Evolutionary conservation across 345 rosid species (phyloP), one percentile per base, ranked within the genome.

Genomic region (Citrus hindsii): DNA sequence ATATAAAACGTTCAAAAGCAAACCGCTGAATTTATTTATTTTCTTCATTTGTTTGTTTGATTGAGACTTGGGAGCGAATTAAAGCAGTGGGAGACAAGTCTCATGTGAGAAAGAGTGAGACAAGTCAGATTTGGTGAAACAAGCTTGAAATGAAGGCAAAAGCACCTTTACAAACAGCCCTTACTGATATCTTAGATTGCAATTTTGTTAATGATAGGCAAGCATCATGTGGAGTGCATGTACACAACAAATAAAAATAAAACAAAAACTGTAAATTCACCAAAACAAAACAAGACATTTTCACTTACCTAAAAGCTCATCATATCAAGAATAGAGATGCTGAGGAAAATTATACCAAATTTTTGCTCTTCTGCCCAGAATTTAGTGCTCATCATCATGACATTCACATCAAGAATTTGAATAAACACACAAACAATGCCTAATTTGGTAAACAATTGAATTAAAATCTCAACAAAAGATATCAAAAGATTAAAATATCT

Each of bases 141-240:
- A 79, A 51, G 76, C 82, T 85, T 85, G 58, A n/a, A 75, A 80
- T 61, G 83, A 77, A 77, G 83, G 83, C 83, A 79, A 79, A 72
- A 73, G 72, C 67, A 73, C 40, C 58, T 77, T 84, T 83, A 46
- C 32, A 38, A 8, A 64, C 40, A 40, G 40, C 66, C 51, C 30
- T 37, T 27, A 25, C 32, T 24, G 75, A 18, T 69, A 56, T 56
- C 87, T 83, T 87, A 40, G 73, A 81, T 79, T 83, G 81, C 80
- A 87, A 87, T 83, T 69, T 75, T 64, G 42, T 75, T 46, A 75
- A 79, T 67, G 74, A 70, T 51, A 79, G 69, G 79, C 53, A 32
- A 24, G 79, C 67, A 81, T 72, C 85, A 75, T 77, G 82, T 75
- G 72, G 53, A 21, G 19, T 62, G 37, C 63, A 6, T 42, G 21